phyloP scores from a whole-genome alignment of 2,329 filamentous ascomycete species.

The Clonostachys rosea region DNA sequence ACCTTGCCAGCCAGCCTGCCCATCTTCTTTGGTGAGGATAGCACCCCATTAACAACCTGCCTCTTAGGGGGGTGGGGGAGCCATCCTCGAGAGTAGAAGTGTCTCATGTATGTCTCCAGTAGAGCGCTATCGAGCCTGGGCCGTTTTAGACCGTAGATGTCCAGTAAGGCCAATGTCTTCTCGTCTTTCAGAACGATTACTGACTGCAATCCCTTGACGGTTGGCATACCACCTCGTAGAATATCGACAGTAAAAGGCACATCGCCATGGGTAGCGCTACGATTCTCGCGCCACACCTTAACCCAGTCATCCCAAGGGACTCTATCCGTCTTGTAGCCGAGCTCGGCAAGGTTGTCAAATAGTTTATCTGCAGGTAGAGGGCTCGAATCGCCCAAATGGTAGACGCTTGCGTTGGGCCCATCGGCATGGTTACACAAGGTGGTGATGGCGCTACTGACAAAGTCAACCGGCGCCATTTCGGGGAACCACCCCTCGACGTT shows the following conservation, averaged over 20 bases:
- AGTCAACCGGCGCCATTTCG: conserved; percentile 83
- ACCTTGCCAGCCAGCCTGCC: conserved; percentile 65
- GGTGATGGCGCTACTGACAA: conserved; percentile 70
- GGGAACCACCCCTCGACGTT: conserved; percentile 71
- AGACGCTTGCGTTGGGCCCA: conserved; percentile 62
- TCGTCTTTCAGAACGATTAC: conserved; percentile 72
- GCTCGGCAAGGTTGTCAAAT: conserved; percentile 57
- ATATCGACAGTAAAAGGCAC: conserved; percentile 76
- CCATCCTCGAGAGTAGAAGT: conserved; percentile 80
- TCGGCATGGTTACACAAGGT: conserved; percentile 62
- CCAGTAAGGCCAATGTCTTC: conserved; percentile 57
- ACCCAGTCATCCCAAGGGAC: conserved; percentile 73
- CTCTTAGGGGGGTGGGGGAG: conserved; percentile 57
- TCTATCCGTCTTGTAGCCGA: conserved; percentile 67
- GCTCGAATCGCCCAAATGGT: conserved; percentile 70
- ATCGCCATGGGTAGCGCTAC: conserved; percentile 62
- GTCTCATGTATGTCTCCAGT: conserved; percentile 73
- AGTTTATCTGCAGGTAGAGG: conserved; percentile 63
- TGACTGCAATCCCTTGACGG: conserved; percentile 62
- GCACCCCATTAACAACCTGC: conserved; percentile 21
- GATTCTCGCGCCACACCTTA: conserved; percentile 65
- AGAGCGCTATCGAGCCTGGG: conserved; percentile 66
- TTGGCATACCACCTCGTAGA: conserved; percentile 76
- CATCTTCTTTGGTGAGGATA: conserved; percentile 17
- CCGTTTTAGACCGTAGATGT: conserved; percentile 48